Evolutionary conservation across 192 early-diverging fungal species (phyloP), one percentile per base, ranked within the genome.

Genomic region (Dispira simplex): DNA sequence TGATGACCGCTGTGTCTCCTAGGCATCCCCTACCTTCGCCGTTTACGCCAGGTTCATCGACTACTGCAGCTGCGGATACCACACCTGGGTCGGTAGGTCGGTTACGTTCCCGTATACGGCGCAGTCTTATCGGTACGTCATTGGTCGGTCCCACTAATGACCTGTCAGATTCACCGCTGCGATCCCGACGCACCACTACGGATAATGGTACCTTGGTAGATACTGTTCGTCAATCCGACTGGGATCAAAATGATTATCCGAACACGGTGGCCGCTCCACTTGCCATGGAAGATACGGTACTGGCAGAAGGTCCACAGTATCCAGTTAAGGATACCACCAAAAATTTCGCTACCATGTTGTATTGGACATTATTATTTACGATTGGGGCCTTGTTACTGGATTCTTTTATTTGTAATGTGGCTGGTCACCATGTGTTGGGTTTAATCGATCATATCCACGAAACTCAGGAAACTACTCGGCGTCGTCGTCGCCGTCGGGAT

Each of bases 321-420:
- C 12, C 18, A 14, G 20, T 28, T 21, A 18, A 26, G 20, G 54
- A 56, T 3, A 56, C 54, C 21, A 56, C 54, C 54, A 21, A 28
- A 14, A 56, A 25, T 56, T 56, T 77, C 63, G 54, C 70, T 23
- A 70, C 65, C 45, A 59, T 77, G 57, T 43, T 77, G 3, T 77
- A 77, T 60, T 77, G 75, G 75, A 77, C 73, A 10, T 32, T 77
- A 57, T 57, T 77, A 46, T 77, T 77, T 23, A 74, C 75, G 6
- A 64, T 77, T 8, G 75, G 75, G 0, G 75, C 69, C 9, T 67
- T 73, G 18, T 71, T 77, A 70, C 75, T 77, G 9, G 75, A 77
- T 66, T 77, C 75, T 21, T 77, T 74, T 46, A 55, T 77, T 39
- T 77, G 75, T 62, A 72, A 74, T 26, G 64, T 72, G 0, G 75